Base-by-base conservation (phyloP, 768 basidiomycete genomes). In the Trametes villosa region DNA sequence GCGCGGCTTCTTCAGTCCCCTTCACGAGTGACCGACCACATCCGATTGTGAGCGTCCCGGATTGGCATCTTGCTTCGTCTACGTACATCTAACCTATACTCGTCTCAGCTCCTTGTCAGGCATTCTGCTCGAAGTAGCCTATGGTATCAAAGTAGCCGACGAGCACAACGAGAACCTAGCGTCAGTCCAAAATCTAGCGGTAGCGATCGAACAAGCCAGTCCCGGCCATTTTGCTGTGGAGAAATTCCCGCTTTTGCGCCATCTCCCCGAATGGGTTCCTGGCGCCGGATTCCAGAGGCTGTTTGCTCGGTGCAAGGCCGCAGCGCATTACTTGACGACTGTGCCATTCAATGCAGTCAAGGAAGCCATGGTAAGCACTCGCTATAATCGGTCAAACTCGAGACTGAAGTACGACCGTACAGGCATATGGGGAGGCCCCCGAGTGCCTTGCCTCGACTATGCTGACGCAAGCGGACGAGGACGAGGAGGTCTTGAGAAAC, bases 21-120 rank as follows among this genome's bases (percentile, higher is more conserved):
- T 63, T 9, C 33, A 59, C 29, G 38, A 50, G 62, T 63, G 15
- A 45, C 54, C 48, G 2, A 7, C 71, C 34, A 53, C 76, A 17
- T 18, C 42, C 42, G n/a, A n/a, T n/a, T n/a, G n/a, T n/a, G n/a
- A n/a, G n/a, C n/a, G n/a, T n/a, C n/a, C n/a, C n/a, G n/a, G n/a
- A n/a, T n/a, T n/a, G 20, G 9, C 27, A 15, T 27, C 3, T n/a
- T n/a, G n/a, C n/a, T n/a, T 4, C 17, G 3, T n/a, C n/a, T n/a
- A n/a, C n/a, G n/a, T n/a, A n/a, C n/a, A n/a, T n/a, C n/a, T n/a
- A n/a, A n/a, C n/a, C n/a, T n/a, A n/a, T n/a, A n/a, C n/a, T n/a
- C n/a, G n/a, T n/a, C n/a, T n/a, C n/a, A n/a, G n/a, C n/a, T n/a
- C n/a, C n/a, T n/a, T n/a, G n/a, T n/a, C n/a, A n/a, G n/a, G n/a